phyloP scores from a whole-genome alignment of 2,329 filamentous ascomycete genomes.

The Sclerotiophoma versabilis region DNA sequence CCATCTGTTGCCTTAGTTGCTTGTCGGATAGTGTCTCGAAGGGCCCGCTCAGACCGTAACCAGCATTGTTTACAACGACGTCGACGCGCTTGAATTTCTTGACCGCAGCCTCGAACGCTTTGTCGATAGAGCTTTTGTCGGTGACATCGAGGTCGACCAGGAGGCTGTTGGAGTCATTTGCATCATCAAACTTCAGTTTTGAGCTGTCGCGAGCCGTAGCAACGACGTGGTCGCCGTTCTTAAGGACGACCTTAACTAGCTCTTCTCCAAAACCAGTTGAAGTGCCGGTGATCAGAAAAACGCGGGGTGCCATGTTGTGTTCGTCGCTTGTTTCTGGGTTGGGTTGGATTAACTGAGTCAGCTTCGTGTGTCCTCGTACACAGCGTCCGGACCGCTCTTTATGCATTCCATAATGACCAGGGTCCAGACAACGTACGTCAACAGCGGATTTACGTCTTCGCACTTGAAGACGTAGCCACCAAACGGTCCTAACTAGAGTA shows the following conservation, averaged over 20 bases:
- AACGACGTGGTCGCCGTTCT: constrained; percentile 54
- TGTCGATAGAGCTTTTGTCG: constrained; percentile 52
- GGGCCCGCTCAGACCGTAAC: constrained; percentile 62
- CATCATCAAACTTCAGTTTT: constrained; percentile 49
- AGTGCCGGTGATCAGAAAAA: constrained; percentile 58
- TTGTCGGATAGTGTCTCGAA: constrained; percentile 61
- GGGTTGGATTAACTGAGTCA: neutral
- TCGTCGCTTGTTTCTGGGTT: neutral
- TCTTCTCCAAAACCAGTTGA: constrained; percentile 57
- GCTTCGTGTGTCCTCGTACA: neutral
- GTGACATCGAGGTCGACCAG: constrained; percentile 62
- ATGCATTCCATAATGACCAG: neutral
- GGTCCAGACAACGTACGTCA: constrained; percentile 9
- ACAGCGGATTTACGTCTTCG: neutral
- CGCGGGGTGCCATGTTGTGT: constrained; percentile 50
- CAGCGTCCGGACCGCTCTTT: neutral
- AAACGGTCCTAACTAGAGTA: neutral
- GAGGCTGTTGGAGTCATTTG: constrained; percentile 58
- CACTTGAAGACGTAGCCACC: neutral
- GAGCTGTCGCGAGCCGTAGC: constrained; percentile 57
- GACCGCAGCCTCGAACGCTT: constrained; percentile 54
- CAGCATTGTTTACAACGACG: constrained; percentile 68
- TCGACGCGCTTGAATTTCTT: constrained; percentile 64
- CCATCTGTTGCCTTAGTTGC: constrained; percentile 61
- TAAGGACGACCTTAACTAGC: constrained; percentile 53